These are phyloP conservation scores for Cladophialophora immunda DNA, from an alignment of 2,329 filamentous ascomycete genomes.

Conservation along the genomic window DNA sequence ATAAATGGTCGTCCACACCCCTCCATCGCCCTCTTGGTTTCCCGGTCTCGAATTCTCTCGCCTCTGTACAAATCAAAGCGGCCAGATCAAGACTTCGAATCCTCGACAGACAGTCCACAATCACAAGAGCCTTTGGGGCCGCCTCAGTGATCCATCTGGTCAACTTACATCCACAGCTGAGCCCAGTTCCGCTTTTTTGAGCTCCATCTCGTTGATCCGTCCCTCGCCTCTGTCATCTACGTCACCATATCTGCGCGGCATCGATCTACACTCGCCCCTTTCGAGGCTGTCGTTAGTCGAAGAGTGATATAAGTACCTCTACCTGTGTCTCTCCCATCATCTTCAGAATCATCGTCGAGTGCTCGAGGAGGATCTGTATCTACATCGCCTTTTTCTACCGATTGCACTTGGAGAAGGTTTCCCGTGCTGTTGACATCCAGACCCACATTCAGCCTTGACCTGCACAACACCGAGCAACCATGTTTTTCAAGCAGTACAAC, in stretches of 20 bases:
- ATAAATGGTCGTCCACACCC: not conserved
- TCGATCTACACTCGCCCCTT: not conserved
- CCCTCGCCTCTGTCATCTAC: conserved; percentile 8
- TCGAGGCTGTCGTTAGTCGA: not conserved
- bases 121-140: conserved; percentile 2
- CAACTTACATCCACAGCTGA: not conserved
- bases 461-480: conserved; percentile 16
- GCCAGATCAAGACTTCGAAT: not conserved
- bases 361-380: not conserved
- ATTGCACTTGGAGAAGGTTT: too few species aligned
- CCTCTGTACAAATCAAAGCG: not conserved
- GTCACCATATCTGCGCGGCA: conserved; percentile 12
- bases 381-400: too few species aligned
- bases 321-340: not conserved
- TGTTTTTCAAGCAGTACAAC: conserved; percentile 42
- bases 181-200: not conserved
- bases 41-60: not conserved
- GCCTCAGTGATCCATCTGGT: not conserved
- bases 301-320: not conserved
- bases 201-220: not conserved
- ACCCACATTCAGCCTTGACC: conserved; percentile 4
- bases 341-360: not conserved
- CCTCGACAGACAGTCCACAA: not conserved
- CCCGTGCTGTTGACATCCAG: not conserved
- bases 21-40: not conserved